phyloP scores from a whole-genome alignment of 305 asterid species.

The Rubia peregrina region DNA sequence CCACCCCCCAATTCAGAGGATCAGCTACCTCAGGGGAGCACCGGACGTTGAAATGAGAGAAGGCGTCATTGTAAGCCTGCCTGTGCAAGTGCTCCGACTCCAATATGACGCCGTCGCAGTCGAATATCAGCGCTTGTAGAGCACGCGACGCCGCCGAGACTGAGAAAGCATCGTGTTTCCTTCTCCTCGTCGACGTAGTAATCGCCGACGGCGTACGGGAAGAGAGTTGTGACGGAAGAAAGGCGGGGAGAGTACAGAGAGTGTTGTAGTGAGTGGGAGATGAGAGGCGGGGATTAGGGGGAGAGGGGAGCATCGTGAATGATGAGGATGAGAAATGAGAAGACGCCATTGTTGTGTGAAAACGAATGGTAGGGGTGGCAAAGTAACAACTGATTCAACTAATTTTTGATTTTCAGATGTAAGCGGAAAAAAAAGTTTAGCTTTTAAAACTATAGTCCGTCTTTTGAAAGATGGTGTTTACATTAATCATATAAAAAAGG shows the following conservation, averaged over 20 bases:
- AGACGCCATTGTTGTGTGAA: constrained; percentile 14
- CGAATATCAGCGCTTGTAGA: constrained; percentile 73
- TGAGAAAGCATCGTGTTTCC: constrained; percentile 15
- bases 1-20: constrained; percentile 64
- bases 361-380: neutral
- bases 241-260: neutral
- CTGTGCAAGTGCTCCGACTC: constrained; percentile 96
- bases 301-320: constrained; percentile 19
- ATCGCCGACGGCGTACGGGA: neutral
- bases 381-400: constrained; percentile 16
- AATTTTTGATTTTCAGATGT: neutral
- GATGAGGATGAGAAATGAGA: constrained; percentile 14
- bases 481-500: too few relatives aligned
- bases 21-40: constrained; percentile 40
- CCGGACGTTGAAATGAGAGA: constrained; percentile 67
- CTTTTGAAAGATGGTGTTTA: too few relatives aligned
- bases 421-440: neutral
- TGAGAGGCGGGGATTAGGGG: constrained; percentile 14
- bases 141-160: constrained; percentile 45
- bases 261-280: neutral
- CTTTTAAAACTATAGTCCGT: too few relatives aligned
- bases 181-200: neutral
- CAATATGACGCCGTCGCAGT: constrained; percentile 84
- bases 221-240: neutral
- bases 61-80: constrained; percentile 94